These are phyloP conservation scores for Avena atlantica DNA, from an alignment of 176 grass and related monocot genomes.

Conservation along the genomic window DNA sequence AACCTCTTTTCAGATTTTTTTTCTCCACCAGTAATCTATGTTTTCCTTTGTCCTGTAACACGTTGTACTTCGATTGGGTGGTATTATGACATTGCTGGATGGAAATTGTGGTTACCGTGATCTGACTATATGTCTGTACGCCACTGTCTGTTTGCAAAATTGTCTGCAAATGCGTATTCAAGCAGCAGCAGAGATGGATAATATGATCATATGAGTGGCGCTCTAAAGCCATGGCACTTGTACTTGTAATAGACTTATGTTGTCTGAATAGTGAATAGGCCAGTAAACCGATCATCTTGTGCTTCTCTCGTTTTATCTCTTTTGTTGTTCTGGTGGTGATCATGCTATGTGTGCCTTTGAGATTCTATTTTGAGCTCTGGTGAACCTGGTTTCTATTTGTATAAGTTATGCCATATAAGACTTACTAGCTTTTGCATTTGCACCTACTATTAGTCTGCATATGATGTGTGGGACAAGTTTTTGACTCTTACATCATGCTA, in stretches of 20 bases:
- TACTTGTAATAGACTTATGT: not conserved
- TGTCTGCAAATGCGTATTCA: not conserved
- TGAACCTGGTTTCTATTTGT: slow-evolving; percentile 8
- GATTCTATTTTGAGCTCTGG: not conserved
- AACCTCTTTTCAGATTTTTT: not conserved
- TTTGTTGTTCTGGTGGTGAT: not conserved
- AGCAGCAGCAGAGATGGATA: not conserved
- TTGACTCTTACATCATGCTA: not conserved
- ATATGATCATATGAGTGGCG: not conserved
- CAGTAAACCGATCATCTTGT: not conserved
- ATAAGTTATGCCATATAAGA: not conserved
- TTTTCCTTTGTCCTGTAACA: not conserved
- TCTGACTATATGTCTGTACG: not conserved
- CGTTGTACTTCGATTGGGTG: not conserved
- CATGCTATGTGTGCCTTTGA: not conserved
- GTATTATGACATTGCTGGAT: not conserved
- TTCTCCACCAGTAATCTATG: not conserved
- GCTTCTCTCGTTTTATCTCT: not conserved
- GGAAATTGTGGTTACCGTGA: not conserved
- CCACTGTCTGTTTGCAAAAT: not conserved
- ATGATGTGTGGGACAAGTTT: not conserved
- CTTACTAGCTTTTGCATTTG: not conserved
- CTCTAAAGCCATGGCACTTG: too few relatives aligned
- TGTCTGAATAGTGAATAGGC: not conserved
- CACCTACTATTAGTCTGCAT: not conserved